Evolutionary conservation across 2,329 filamentous ascomycete genomes (phyloP).

Genomic region (Incumbomyces delicatus): DNA sequence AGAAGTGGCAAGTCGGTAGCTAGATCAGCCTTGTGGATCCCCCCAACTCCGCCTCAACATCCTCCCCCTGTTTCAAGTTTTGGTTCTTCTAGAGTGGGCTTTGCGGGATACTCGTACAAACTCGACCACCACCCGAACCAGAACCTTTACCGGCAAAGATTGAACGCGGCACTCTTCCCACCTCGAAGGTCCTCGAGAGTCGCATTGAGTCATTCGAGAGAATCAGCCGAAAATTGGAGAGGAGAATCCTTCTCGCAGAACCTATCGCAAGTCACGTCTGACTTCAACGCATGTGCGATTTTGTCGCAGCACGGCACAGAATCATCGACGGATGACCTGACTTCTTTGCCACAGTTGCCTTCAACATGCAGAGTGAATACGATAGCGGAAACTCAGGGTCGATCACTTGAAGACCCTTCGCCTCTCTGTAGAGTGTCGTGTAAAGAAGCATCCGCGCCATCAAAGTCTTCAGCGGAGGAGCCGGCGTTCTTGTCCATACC

Average conservation of each 20-base stretch:
- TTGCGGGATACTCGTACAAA: neutral
- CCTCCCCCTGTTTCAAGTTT: neutral
- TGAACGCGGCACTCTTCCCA: neutral
- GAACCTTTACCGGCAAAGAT: neutral
- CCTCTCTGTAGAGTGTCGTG: neutral
- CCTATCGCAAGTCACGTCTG: neutral
- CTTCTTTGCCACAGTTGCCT: neutral
- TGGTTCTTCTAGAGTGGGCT: neutral
- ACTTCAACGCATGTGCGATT: neutral
- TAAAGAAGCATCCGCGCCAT: neutral
- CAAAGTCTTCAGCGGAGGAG: neutral
- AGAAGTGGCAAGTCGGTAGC: slow-evolving; percentile 1
- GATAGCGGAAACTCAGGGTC: neutral
- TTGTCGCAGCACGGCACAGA: neutral
- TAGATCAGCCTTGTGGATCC: slow-evolving; percentile 6
- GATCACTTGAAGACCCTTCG: neutral
- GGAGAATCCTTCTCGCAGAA: neutral
- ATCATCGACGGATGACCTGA: neutral
- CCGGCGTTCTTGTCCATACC: neutral
- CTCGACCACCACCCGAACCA: neutral
- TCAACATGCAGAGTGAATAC: neutral
- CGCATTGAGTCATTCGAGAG: neutral
- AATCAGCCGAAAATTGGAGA: neutral
- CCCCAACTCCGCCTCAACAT: neutral
- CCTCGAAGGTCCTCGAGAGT: neutral